Evolutionary conservation across 768 basidiomycete species (phyloP).

Genomic region (Agaricus subrufescens): DNA sequence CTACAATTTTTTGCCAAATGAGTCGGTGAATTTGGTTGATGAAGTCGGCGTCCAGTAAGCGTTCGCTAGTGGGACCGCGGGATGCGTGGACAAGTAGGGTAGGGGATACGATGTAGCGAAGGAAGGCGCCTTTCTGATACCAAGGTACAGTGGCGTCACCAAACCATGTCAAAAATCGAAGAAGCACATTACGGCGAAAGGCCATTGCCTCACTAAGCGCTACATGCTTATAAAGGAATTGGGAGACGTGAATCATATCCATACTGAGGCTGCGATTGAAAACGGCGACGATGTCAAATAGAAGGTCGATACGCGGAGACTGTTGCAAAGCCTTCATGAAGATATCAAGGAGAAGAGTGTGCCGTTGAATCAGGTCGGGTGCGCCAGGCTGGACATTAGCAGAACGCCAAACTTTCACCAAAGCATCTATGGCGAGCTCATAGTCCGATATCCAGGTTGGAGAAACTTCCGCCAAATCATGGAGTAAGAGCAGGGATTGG

Average conservation of each 20-base stretch:
- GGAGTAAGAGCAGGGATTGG: slow-evolving; percentile 71
- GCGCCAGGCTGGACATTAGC: slow-evolving; percentile 42
- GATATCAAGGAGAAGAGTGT: slow-evolving; percentile 65
- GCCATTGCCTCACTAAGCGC: slow-evolving; percentile 63
- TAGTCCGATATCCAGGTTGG: slow-evolving; percentile 72
- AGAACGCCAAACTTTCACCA: slow-evolving; percentile 70
- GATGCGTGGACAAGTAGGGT: slow-evolving; percentile 75
- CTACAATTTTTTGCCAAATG: slow-evolving; percentile 79
- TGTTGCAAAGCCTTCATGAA: slow-evolving; percentile 70
- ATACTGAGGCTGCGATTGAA: slow-evolving; percentile 78
- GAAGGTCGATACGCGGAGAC: slow-evolving; percentile 76
- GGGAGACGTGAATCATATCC: slow-evolving; percentile 72
- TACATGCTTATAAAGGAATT: slow-evolving; percentile 85
- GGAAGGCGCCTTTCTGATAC: slow-evolving; percentile 73
- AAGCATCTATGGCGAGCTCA: slow-evolving; percentile 59
- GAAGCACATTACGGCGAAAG: slow-evolving; percentile 78
- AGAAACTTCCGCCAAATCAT: slow-evolving; percentile 66
- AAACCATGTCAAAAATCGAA: slow-evolving; percentile 86
- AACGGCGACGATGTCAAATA: slow-evolving; percentile 83
- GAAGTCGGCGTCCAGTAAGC: slow-evolving; percentile 68
- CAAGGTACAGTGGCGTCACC: slow-evolving; percentile 56
- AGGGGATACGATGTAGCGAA: slow-evolving; percentile 85
- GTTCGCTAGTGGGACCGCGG: slow-evolving; percentile 44
- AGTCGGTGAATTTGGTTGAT: slow-evolving; percentile 63
- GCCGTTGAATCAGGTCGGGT: slow-evolving; percentile 52